phyloP scores from a whole-genome alignment of 306 rosid species.

The Astragalus glycyphyllos region DNA sequence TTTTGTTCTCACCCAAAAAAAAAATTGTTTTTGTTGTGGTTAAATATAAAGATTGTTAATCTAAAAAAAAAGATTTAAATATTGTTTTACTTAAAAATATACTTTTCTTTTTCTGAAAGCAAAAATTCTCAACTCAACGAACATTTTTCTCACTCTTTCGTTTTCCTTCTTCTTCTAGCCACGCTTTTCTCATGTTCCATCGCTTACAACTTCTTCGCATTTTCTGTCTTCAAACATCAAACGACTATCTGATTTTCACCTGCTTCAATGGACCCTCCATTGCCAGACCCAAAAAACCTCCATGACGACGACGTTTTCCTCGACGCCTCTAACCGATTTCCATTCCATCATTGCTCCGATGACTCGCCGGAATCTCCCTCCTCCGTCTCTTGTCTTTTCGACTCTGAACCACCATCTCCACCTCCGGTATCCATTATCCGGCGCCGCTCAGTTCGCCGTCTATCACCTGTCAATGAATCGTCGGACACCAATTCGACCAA shows the following conservation, averaged over 20 bases:
- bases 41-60: too few species aligned
- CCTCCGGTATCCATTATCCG: slow-evolving; percentile 43
- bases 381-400: slow-evolving; percentile 38
- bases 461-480: slow-evolving; percentile 35
- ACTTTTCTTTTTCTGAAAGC: slow-evolving; percentile 22
- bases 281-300: slow-evolving; percentile 38
- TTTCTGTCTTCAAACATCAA: slow-evolving; percentile 6
- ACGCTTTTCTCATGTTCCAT: background rate
- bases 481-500: slow-evolving; percentile 9
- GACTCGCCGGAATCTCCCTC: slow-evolving; percentile 50
- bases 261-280: slow-evolving; percentile 54
- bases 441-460: slow-evolving; percentile 48
- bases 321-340: slow-evolving; percentile 58
- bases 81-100: background rate
- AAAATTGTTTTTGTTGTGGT: background rate
- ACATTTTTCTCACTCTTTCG: too few species aligned
- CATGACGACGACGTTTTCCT: slow-evolving; percentile 59
- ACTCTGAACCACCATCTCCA: slow-evolving; percentile 25
- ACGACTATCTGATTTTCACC: slow-evolving; percentile 10
- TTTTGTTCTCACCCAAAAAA: too few species aligned
- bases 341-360: slow-evolving; percentile 46
- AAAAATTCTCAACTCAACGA: background rate
- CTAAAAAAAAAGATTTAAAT: too few species aligned
- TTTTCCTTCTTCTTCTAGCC: background rate
- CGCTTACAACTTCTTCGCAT: background rate